These are phyloP conservation scores for Alliaria petiolata DNA, from an alignment of 345 rosid species.

Conservation along the genomic window DNA sequence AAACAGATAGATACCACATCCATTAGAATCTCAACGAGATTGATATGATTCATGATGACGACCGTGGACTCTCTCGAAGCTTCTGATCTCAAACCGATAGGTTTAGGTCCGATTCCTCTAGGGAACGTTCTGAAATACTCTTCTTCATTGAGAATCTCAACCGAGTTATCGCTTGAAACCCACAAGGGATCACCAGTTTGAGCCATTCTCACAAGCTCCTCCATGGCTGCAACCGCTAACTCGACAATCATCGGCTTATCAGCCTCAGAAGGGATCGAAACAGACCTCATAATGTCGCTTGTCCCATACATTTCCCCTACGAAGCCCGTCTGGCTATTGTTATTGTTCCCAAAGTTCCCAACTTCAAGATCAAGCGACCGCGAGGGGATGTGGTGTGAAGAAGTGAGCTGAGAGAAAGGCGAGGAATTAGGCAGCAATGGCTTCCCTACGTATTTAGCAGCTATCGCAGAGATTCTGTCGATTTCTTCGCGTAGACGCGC, in stretches of 20 bases:
- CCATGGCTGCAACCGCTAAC: conserved; percentile 96
- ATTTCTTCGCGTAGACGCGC: conserved; percentile 86
- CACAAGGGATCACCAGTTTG: conserved; percentile 78
- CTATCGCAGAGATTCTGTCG: conserved; percentile 80
- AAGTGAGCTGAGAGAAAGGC: conserved; percentile 46
- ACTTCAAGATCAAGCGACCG: conserved; percentile 54
- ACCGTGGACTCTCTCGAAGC: conserved; percentile 84
- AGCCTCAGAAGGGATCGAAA: conserved; percentile 63
- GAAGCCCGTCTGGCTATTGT: conserved; percentile 44
- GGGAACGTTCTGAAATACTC: conserved; percentile 81
- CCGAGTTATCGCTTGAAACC: conserved; percentile 43
- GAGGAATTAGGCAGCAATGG: conserved; percentile 44
- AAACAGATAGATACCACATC: conserved; percentile 56
- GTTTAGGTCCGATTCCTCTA: conserved; percentile 76
- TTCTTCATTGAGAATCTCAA: conserved; percentile 64
- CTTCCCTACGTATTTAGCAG: conserved; percentile 82
- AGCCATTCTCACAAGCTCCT: conserved; percentile 84
- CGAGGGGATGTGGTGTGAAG: conserved; percentile 42
- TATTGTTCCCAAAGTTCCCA: conserved; percentile 40
- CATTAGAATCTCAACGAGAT: conserved; percentile 92
- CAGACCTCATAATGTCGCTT: conserved; percentile 51
- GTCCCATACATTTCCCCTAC: conserved; percentile 79
- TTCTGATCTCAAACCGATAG: conserved; percentile 70
- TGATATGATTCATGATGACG: conserved; percentile 78
- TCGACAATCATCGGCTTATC: conserved; percentile 90